Evolutionary conservation across 805 yeast genomes (phyloP).

Genomic region (Ogataea paraovalis): DNA sequence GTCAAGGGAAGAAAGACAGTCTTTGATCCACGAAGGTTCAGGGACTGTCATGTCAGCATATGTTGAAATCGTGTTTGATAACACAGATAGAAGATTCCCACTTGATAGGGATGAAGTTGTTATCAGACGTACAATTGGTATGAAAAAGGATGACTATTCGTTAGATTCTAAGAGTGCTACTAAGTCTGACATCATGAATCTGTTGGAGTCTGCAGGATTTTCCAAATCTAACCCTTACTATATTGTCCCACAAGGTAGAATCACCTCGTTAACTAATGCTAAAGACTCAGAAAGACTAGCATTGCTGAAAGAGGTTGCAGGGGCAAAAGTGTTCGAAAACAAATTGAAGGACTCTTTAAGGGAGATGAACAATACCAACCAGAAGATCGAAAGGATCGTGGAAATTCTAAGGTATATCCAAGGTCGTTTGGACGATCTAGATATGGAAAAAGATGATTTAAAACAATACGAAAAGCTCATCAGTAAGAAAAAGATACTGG

Average conservation of each 20-base stretch:
- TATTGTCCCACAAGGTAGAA: slow-evolving; percentile 95
- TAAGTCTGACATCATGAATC: slow-evolving; percentile 72
- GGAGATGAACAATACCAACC: slow-evolving; percentile 71
- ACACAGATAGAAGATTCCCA: slow-evolving; percentile 71
- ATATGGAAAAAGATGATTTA: slow-evolving; percentile 73
- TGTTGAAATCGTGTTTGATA: slow-evolving; percentile 87
- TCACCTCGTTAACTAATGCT: slow-evolving; percentile 84
- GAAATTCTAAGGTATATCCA: slow-evolving; percentile 69
- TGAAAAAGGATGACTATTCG: slow-evolving; percentile 87
- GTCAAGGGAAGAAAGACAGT: slow-evolving; percentile 80
- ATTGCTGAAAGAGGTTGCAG: slow-evolving; percentile 87
- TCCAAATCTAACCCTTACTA: slow-evolving; percentile 88
- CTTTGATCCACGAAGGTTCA: slow-evolving; percentile 85
- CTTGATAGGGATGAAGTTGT: slow-evolving; percentile 63
- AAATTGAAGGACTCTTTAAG: slow-evolving; percentile 73
- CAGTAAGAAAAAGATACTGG: slow-evolving; percentile 62
- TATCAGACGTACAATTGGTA: slow-evolving; percentile 86
- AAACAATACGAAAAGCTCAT: slow-evolving; percentile 66
- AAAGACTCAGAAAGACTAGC: slow-evolving; percentile 78
- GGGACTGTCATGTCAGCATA: slow-evolving; percentile 88
- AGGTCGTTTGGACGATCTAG: slow-evolving; percentile 71
- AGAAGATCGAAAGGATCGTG: slow-evolving; percentile 66
- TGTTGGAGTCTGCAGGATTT: slow-evolving; percentile 89
- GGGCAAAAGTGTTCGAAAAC: slow-evolving; percentile 85
- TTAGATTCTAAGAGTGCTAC: slow-evolving; percentile 77